These are phyloP conservation scores for Blastocystis sp. DNA, from an alignment of 352 stramenopile species.

Conservation along the genomic window DNA sequence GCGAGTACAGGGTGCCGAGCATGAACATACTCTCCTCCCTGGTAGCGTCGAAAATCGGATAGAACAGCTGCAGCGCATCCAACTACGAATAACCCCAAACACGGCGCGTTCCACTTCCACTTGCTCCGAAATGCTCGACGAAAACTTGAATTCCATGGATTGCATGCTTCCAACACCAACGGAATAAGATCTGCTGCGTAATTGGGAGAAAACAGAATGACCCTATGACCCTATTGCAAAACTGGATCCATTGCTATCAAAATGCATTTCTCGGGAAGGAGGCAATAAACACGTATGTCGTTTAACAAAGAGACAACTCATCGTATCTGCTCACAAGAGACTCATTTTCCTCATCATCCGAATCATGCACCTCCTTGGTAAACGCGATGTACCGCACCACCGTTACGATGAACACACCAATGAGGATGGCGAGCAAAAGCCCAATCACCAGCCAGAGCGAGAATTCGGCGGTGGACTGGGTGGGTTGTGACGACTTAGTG, in stretches of 20 bases:
- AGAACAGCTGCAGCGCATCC: constrained; percentile 34
- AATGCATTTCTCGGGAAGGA: neutral
- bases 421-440: neutral
- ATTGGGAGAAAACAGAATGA: neutral
- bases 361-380: neutral
- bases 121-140: constrained; percentile 4
- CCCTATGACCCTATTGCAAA: neutral
- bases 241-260: neutral
- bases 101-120: constrained; percentile 26
- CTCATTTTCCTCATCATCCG: neutral
- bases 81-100: constrained; percentile 47
- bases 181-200: neutral
- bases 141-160: neutral
- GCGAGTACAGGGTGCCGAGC: constrained; percentile 48
- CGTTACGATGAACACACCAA: neutral
- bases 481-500: neutral
- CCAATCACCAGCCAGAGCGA: neutral
- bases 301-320: too few species aligned
- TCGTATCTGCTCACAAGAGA: neutral
- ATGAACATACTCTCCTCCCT: constrained; percentile 65
- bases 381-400: neutral
- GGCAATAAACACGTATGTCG: neutral
- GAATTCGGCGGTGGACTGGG: neutral
- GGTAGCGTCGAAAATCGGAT: constrained; percentile 60
- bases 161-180: neutral